Evolutionary conservation across 2,329 filamentous ascomycete species (phyloP), one percentile per base, ranked within the genome.

Genomic region (Didymella glomerata): DNA sequence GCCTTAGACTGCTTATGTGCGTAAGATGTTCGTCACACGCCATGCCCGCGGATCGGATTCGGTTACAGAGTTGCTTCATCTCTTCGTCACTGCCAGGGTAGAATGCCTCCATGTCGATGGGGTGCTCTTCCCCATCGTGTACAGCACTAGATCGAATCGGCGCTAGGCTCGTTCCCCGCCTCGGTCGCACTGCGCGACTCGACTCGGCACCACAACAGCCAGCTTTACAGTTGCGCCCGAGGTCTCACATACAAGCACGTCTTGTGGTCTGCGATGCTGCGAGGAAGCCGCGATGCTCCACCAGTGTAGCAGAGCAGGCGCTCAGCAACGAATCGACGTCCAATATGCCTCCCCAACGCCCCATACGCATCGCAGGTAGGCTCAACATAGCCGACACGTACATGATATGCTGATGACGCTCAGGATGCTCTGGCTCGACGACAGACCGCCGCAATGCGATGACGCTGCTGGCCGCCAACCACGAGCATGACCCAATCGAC

Each of bases 401-500:
- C 9, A 36, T 16, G 4, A n/a, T n/a, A 13, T 42, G 28, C 32
- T 52, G 40, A 61, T 24, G 8, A 11, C 2, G 28, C 0, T n/a
- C 18, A 71, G 72, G 70, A 61, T 73, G 69, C 57, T 75, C 71
- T 32, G 73, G 73, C 50, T 72, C 71, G 27, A 67, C 69, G 7
- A 69, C 65, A 8, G 72, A 75, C 48, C 68, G 73, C 42, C 73
- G 73, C 55, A 66, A 71, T 66, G 73, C 72, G 5, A 75, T 76
- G 68, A 56, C 54, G 9, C 45, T 69, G 22, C 62, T 75, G 13
- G 70, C 74, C 8, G 65, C 65, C 4, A 73, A 73, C 45, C 66
- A 67, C 28, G 58, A 62, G 8, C 64, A 67, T 20, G 72, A 75
- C 25, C 69, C 71, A 0, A 66, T 76, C 22, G 71, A 76, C 56